Evolutionary conservation across 2,329 filamentous ascomycete species (phyloP), one percentile per base, ranked within the genome.

Genomic region (Aspergillus latus): DNA sequence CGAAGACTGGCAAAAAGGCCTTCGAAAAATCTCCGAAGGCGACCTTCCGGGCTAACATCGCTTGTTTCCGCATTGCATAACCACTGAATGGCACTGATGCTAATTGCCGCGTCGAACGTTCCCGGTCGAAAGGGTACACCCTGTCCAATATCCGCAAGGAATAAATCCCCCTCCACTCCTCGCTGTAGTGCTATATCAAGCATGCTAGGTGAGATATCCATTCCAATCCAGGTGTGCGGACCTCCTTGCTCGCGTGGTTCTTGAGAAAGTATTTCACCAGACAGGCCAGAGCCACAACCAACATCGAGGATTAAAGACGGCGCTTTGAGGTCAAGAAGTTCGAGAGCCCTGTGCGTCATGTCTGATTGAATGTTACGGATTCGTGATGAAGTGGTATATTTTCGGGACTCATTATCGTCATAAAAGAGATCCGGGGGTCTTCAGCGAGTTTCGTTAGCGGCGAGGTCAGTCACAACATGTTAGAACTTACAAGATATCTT

Each of bases 371-470:
- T 96, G 66, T 90, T 92, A 69, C 94, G 90, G 71, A 99, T 97
- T 62, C 94, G 91, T 4, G 92, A 96, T 62, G 87, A 93, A 4
- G 93, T 97, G 7, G 94, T 97, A 80, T 99, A 99, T 81, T 97
- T 97, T 72, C 90, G 88, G 32, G 94, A 93, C 81, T 97, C 93
- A 74, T 82, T 82, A 78, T 97, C 93, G 80, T 97, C 88, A 83
- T 99, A 99, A 81, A 96, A 95, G 71, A 97, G 88, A 78, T 99
- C 94, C 63, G 94, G 93, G 50, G 92, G 90, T 72, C 91, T 95
- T 73, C 15, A 16, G 30, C 9, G 42, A 54, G 37, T 59, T 58
- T 7, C 4, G 65, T 34, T 54, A 55, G 54, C n/a, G 21, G 21
- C 21, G 21, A 52, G 44, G 28, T 21, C n/a, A 39, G 9, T 21